Conservation (phyloP, 495 filamentous ascomycete species). For the Trypethelium eluteriae region DNA sequence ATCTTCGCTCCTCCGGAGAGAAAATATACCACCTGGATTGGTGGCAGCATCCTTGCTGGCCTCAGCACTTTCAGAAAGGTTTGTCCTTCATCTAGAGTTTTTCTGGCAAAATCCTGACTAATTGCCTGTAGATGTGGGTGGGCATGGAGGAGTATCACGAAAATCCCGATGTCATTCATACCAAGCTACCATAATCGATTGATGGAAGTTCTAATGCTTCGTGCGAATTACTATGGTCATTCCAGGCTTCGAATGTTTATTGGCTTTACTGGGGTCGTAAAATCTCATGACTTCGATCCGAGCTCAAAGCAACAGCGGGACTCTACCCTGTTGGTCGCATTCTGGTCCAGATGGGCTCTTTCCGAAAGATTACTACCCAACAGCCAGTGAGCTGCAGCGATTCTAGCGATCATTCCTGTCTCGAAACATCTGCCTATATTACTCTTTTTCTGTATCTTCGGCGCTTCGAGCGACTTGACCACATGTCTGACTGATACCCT, state of each 20-base stretch:
- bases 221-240: too few species aligned
- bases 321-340: too few species aligned
- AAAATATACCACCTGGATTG: conserved; percentile 98
- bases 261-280: too few species aligned
- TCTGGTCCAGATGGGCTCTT: too few species aligned
- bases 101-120: neutral
- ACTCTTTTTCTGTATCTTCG: neutral
- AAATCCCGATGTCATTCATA: conserved; percentile 96
- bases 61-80: conserved; percentile 98
- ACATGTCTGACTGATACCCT: neutral
- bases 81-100: conserved; percentile 24
- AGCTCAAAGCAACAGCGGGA: too few species aligned
- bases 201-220: neutral
- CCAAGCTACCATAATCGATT: conserved; percentile 68
- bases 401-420: neutral
- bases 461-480: neutral
- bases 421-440: neutral
- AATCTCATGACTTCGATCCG: too few species aligned
- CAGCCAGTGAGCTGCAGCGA: neutral
- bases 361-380: neutral
- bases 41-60: conserved; percentile 93
- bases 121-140: conserved; percentile 79
- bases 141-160: conserved; percentile 99
- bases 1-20: conserved; percentile 96
- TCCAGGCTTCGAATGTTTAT: neutral